phyloP scores from a whole-genome alignment of 371 early-diverging fungal species.

The Dichotomocladium elegans region DNA sequence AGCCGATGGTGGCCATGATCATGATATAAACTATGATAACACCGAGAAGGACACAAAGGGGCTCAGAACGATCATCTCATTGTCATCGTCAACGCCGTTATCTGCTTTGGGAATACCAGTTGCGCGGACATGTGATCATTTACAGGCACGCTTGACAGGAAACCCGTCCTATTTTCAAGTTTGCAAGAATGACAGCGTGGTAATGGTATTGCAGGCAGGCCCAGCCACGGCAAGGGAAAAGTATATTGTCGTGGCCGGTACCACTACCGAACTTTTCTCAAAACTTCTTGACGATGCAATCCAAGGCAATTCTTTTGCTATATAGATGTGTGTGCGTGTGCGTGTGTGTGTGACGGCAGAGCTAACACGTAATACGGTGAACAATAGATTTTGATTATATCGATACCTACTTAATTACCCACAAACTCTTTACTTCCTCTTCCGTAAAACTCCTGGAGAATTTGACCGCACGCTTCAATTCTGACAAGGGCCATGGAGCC shows the following conservation, averaged over 20 bases:
- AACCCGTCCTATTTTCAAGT: too few species aligned
- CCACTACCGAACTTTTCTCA: constrained; percentile 47
- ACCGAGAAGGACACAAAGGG: too few species aligned
- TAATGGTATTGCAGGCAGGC: constrained; percentile 8
- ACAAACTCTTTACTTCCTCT: constrained; percentile 47
- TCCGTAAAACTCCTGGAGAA: neutral
- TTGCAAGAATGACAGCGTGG: constrained; percentile 7
- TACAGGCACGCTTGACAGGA: too few species aligned
- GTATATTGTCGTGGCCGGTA: constrained; percentile 57
- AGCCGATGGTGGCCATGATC: neutral
- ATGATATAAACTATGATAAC: too few species aligned
- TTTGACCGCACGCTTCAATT: neutral
- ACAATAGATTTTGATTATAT: constrained; percentile 56
- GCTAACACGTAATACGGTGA: neutral
- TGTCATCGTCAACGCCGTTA: neutral
- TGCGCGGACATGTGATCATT: neutral
- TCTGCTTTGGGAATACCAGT: neutral
- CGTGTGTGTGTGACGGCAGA: neutral
- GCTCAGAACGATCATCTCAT: neutral
- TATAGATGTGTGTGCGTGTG: too few species aligned
- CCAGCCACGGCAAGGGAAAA: constrained; percentile 37
- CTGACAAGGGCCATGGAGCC: too few species aligned
- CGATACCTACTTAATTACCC: constrained; percentile 53
- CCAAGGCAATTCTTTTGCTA: constrained; percentile 53
- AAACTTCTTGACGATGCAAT: constrained; percentile 56